A percentile compares a stretch with the other conserved stretches of the same genome.
phyloP scores from a whole-genome alignment of 2,329 filamentous ascomycete species.

The Clarireedia homoeocarpa region DNA sequence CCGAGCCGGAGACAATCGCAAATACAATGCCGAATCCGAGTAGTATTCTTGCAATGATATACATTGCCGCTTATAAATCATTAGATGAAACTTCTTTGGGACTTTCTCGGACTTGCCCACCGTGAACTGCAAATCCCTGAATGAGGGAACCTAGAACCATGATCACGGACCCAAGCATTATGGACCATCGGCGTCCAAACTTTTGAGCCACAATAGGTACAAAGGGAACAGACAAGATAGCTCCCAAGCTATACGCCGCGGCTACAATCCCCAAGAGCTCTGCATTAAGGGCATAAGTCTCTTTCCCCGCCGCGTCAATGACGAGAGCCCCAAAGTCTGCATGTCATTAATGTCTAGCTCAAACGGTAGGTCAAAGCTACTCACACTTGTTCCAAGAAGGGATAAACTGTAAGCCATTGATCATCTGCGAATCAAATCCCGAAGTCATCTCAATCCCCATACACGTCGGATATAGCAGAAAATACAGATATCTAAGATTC shows the following conservation, averaged over 20 bases:
- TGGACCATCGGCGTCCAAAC: conserved; percentile 45
- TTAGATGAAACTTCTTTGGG: conserved; percentile 25
- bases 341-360: neutral
- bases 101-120: conserved; percentile 25
- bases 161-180: conserved; percentile 45
- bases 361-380: neutral
- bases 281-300: neutral
- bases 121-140: conserved; percentile 36
- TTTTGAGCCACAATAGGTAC: conserved; percentile 43
- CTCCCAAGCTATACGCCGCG: conserved; percentile 47
- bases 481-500: conserved; percentile 32
- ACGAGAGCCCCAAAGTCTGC: neutral
- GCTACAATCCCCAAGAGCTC: conserved; percentile 13
- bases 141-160: conserved; percentile 48
- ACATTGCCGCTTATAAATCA: conserved; percentile 37
- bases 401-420: conserved; percentile 36
- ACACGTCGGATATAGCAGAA: conserved; percentile 38
- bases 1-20: conserved; percentile 43
- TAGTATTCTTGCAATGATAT: conserved; percentile 43
- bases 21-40: conserved; percentile 46
- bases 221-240: conserved; percentile 45
- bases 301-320: neutral
- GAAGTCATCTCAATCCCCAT: conserved; percentile 48
- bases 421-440: conserved; percentile 44
- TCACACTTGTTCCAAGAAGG: conserved; percentile 28